Percentiles rank a stretch among this genome's conserved stretches.
phyloP scores from a whole-genome alignment of 2,329 filamentous ascomycete genomes.

The Alternaria longipes region DNA sequence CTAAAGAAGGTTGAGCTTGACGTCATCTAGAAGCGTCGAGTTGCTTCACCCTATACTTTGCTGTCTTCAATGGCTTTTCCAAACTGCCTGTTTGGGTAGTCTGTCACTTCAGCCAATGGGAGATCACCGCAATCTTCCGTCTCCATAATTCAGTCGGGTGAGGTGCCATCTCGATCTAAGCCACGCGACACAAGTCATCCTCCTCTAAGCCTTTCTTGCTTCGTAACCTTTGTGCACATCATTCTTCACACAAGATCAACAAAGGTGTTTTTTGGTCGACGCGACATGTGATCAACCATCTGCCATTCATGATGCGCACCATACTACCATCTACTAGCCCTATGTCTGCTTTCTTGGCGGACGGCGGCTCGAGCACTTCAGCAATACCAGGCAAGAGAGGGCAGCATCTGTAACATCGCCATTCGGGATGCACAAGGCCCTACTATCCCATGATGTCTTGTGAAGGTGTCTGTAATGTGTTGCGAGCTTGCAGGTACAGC shows the following conservation, averaged over 20 bases:
- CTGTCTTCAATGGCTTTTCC: neutral
- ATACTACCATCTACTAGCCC: neutral
- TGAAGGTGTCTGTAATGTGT: neutral
- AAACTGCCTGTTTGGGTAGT: neutral
- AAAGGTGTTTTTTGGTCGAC: neutral
- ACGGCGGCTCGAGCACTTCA: neutral
- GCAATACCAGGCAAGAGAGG: neutral
- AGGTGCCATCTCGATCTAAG: neutral
- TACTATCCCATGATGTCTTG: neutral
- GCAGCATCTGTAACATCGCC: neutral
- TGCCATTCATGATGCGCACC: neutral
- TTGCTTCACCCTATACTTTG: neutral
- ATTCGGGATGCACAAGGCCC: no score
- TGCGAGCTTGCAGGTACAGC: neutral
- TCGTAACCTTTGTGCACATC: neutral
- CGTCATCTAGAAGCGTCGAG: neutral
- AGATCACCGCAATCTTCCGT: neutral
- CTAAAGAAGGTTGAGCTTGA: neutral
- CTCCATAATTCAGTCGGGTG: neutral
- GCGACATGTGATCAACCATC: no score
- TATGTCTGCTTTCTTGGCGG: neutral
- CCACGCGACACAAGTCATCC: conserved; percentile 8
- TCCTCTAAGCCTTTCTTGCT: conserved; percentile 1
- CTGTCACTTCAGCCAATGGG: neutral
- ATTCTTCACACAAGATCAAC: neutral